Percentiles rank a stretch among this genome's conserved stretches.
Evolutionary conservation across 176 grass and related monocot species (phyloP).

Genomic region (Eremochloa ophiuroides): DNA sequence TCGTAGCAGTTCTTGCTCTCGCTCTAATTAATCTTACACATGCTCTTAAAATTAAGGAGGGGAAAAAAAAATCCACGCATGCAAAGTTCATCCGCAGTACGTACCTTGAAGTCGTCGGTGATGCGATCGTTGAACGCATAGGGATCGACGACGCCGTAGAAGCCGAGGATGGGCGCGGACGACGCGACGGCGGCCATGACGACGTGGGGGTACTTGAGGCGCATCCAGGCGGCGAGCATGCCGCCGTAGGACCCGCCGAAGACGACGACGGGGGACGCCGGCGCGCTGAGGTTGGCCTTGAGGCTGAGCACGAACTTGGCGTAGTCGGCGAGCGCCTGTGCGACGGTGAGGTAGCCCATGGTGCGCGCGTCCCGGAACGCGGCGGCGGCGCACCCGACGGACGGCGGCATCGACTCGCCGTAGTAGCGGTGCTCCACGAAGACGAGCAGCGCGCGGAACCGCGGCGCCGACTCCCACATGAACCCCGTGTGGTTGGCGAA

Average conservation of each 20-base stretch:
- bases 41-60: too few species aligned
- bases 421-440: conserved; percentile 84
- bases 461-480: conserved; percentile 55
- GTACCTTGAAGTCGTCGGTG: conserved; percentile 43
- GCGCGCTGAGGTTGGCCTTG: conserved; percentile 50
- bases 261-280: conserved; percentile 33
- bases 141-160: conserved; percentile 28
- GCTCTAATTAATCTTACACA: too few species aligned
- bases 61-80: background rate
- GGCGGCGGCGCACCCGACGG: conserved; percentile 11
- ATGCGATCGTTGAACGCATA: conserved; percentile 43
- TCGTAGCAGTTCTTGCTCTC: conserved; percentile 49
- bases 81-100: too few species aligned
- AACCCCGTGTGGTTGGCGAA: conserved; percentile 49
- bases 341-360: conserved; percentile 43
- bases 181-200: conserved; percentile 55
- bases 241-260: conserved; percentile 67
- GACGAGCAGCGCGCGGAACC: conserved; percentile 48
- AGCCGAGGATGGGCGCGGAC: conserved; percentile 51
- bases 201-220: conserved; percentile 63
- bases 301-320: conserved; percentile 44
- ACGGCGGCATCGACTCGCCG: conserved; percentile 50
- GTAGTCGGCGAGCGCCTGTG: conserved; percentile 62
- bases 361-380: conserved; percentile 36
- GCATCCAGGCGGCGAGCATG: conserved; percentile 63